A percentile compares a stretch with the other conserved stretches of the same genome.
Conservation (phyloP, 176 grass and related monocot species). For the Leersia perrieri region DNA sequence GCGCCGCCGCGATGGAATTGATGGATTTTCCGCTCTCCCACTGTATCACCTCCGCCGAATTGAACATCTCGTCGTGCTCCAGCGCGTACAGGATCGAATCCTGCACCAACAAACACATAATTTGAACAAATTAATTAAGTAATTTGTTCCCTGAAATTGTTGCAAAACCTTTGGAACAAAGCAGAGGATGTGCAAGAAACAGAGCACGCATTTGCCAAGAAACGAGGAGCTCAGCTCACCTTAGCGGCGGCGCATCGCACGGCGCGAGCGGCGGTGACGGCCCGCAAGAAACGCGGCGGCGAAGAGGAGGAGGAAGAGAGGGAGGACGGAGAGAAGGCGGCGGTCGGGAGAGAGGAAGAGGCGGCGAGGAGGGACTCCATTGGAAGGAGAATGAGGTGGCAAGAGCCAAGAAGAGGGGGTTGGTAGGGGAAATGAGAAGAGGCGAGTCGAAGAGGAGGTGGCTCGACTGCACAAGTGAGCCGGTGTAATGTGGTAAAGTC, state of each 20-base stretch:
- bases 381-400: too few relatives aligned
- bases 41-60: constrained; percentile 54
- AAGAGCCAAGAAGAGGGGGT: background rate
- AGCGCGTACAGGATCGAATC: constrained; percentile 7
- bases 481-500: background rate
- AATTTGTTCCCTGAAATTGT: background rate
- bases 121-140: too few relatives aligned
- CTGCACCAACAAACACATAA: background rate
- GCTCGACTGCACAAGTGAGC: background rate
- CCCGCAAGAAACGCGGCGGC: background rate
- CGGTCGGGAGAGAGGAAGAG: background rate
- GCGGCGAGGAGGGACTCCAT: constrained; percentile 29
- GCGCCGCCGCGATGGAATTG: constrained; percentile 60
- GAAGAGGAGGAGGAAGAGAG: background rate
- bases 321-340: background rate
- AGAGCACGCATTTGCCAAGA: background rate
- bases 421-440: background rate
- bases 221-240: background rate
- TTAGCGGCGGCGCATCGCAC: constrained; percentile 10
- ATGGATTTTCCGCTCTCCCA: constrained; percentile 84
- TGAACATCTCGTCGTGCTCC: constrained; percentile 33
- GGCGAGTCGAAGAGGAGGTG: background rate
- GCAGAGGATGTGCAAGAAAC: background rate
- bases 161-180: too few relatives aligned
- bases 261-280: background rate